phyloP scores from a whole-genome alignment of 352 stramenopile genomes.

The Pythium vanterpoolii region DNA sequence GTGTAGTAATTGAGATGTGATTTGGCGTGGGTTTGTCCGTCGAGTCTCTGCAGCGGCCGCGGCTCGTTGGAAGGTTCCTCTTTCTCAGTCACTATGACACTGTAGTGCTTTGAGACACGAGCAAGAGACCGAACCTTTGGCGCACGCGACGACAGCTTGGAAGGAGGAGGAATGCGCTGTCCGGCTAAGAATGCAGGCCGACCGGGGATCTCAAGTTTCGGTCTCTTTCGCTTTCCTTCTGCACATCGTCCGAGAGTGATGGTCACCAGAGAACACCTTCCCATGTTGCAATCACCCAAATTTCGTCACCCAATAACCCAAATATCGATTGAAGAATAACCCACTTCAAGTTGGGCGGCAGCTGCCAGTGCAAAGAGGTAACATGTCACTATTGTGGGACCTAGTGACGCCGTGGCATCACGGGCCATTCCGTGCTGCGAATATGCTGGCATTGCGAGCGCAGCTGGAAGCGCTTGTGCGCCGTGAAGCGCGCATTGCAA shows the following conservation, averaged over 20 bases:
- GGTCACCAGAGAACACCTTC: conserved; percentile 21
- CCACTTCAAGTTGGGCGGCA: conserved; percentile 19
- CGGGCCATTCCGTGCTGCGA: neutral
- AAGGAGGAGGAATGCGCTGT: conserved; percentile 23
- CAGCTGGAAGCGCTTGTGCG: conserved; percentile 60
- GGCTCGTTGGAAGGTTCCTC: conserved; percentile 17
- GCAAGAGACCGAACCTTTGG: neutral
- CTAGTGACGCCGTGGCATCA: neutral
- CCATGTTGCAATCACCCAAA: conserved; percentile 1
- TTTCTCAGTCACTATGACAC: too few species aligned
- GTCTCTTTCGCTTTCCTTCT: conserved; percentile 12
- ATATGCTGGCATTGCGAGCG: conserved; percentile 25
- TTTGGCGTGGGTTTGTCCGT: neutral
- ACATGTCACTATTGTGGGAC: conserved; percentile 3
- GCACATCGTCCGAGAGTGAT: conserved; percentile 18
- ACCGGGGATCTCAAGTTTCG: neutral
- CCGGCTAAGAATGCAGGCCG: neutral
- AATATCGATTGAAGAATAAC: conserved; percentile 6
- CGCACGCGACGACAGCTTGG: neutral
- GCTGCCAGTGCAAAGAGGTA: neutral
- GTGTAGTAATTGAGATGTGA: neutral
- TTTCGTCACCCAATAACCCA: conserved; percentile 8
- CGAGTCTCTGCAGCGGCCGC: neutral
- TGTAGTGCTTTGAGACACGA: neutral
- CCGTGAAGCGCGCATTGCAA: conserved; percentile 28